Evolutionary conservation across 805 yeast species (phyloP).

Genomic region (Candida chauliodis): DNA sequence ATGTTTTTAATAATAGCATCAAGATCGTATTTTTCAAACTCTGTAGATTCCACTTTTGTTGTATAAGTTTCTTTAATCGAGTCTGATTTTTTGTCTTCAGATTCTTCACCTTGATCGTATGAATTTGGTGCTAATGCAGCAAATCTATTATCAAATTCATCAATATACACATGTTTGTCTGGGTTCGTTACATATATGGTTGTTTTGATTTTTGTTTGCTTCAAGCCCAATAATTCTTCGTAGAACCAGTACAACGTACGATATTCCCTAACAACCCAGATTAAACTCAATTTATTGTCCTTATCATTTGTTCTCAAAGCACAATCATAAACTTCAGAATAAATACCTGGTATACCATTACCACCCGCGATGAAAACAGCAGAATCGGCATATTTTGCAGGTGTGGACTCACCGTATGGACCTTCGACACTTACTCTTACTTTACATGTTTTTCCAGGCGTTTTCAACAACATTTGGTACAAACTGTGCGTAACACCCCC

Average conservation of each 20-base stretch:
- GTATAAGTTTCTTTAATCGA: neutral
- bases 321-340: constrained; percentile 34
- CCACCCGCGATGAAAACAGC: constrained; percentile 69
- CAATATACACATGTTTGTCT: neutral
- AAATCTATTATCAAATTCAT: too few relatives aligned
- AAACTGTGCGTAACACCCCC: constrained; percentile 35
- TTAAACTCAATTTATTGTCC: constrained; percentile 34
- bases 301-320: constrained; percentile 18
- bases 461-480: constrained; percentile 19
- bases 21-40: neutral
- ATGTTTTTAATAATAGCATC: neutral
- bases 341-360: constrained; percentile 63
- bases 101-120: neutral
- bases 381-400: constrained; percentile 47
- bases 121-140: too few relatives aligned
- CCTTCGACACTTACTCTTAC: constrained; percentile 52
- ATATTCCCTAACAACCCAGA: constrained; percentile 62
- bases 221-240: constrained; percentile 33
- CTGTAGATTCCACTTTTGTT: neutral
- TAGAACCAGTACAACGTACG: constrained; percentile 47
- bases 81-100: neutral
- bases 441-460: constrained; percentile 24
- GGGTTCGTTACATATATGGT: constrained; percentile 32
- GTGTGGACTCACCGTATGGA: constrained; percentile 59
- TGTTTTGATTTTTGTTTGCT: constrained; percentile 20